Conservation (phyloP, 495 filamentous ascomycete genomes). For the Rhizodiscina lignyota region DNA sequence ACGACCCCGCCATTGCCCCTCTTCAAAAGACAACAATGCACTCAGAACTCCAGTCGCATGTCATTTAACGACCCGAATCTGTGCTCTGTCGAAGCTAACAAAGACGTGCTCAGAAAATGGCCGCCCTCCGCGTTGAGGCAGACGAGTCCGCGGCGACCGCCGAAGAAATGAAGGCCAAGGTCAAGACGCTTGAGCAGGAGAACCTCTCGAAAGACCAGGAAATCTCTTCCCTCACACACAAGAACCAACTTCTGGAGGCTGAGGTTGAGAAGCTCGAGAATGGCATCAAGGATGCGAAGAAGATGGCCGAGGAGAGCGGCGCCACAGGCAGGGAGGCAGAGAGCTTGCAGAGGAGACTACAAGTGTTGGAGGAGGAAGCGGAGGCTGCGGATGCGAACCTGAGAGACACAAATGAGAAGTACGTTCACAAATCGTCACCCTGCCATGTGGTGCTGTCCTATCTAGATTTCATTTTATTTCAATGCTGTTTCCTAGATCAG, state of each 20-base stretch:
- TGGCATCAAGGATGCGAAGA: constrained; percentile 62
- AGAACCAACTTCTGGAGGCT: constrained; percentile 69
- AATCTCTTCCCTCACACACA: constrained; percentile 85
- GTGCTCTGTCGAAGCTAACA: constrained; percentile 1
- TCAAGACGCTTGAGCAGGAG: constrained; percentile 87
- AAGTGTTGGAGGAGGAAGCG: constrained; percentile 93
- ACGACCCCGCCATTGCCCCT: no score
- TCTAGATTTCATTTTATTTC: no score
- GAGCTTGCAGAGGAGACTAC: constrained; percentile 72
- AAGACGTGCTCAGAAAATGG: constrained; percentile 56
- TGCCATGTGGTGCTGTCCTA: no score
- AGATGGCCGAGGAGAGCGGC: constrained; percentile 51
- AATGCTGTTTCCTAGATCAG: no score
- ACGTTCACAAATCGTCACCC: constrained; percentile 25
- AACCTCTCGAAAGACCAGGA: constrained; percentile 94
- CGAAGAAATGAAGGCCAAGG: constrained; percentile 70
- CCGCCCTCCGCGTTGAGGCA: constrained; percentile 77
- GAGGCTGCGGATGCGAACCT: constrained; percentile 89
- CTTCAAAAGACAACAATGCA: no score
- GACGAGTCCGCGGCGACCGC: constrained; percentile 62
- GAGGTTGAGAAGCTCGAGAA: constrained; percentile 84
- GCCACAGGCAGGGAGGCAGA: constrained; percentile 74
- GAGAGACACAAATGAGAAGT: constrained; percentile 97
- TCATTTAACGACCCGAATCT: background rate
- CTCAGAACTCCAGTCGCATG: background rate